Conservation (phyloP, 1,284 basidiomycete genomes). For the Vanrija sp. region DNA sequence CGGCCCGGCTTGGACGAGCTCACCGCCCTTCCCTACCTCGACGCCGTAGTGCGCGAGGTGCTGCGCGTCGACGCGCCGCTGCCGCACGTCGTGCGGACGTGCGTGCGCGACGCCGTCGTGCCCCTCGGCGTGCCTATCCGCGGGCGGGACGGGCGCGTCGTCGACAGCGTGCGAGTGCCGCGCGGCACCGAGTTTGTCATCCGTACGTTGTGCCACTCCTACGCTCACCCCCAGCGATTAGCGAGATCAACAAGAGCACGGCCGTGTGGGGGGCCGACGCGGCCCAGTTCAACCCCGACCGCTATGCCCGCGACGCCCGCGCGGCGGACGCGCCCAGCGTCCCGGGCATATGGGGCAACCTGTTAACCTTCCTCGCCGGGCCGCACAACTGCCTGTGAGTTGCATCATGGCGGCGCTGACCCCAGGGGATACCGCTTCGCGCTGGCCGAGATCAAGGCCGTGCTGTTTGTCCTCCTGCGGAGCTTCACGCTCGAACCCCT, state of each 20-base stretch:
- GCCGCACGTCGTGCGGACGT: conserved; percentile 60
- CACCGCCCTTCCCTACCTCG: conserved; percentile 55
- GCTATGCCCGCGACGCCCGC: conserved; percentile 20
- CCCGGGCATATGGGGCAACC: conserved; percentile 61
- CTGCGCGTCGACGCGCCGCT: conserved; percentile 65
- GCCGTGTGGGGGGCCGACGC: conserved; percentile 69
- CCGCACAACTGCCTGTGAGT: conserved; percentile 60
- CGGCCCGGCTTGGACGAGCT: conserved; percentile 44
- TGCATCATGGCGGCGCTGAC: not conserved
- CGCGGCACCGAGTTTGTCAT: conserved; percentile 43
- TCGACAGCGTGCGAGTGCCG: conserved; percentile 35
- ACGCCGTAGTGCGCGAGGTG: conserved; percentile 64
- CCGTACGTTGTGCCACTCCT: conserved; percentile 24
- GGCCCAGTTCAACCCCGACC: conserved; percentile 54
- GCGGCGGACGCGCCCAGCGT: conserved; percentile 51
- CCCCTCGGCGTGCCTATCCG: conserved; percentile 54
- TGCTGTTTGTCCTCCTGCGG: conserved; percentile 53
- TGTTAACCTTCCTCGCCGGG: conserved; percentile 64
- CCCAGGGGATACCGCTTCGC: conserved; percentile 62
- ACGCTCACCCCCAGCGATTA: conserved; percentile 6
- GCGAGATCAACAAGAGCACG: conserved; percentile 56
- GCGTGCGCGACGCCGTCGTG: conserved; percentile 58
- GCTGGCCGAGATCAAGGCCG: conserved; percentile 61
- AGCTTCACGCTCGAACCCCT: conserved; percentile 18
- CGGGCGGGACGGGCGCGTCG: conserved; percentile 44